Conservation (phyloP, 805 yeast genomes). For the Yarrowia sp. region DNA sequence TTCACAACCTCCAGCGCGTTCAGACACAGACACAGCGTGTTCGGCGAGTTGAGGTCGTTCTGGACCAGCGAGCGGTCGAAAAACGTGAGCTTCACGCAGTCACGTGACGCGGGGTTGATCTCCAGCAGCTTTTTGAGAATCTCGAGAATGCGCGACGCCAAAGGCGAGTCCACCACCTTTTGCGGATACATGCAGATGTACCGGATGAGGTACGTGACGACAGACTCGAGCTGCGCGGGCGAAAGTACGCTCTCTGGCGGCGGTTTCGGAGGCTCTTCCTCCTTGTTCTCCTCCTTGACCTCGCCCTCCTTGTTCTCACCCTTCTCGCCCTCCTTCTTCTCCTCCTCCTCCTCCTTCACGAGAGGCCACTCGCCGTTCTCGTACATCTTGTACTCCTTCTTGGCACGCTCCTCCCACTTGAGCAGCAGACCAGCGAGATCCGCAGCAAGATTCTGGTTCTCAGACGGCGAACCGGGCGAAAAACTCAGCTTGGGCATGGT, state of each 20-base stretch:
- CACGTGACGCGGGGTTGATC: slow-evolving; percentile 45
- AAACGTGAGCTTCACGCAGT: slow-evolving; percentile 66
- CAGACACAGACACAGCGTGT: slow-evolving; percentile 69
- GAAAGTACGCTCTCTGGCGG: slow-evolving; percentile 61
- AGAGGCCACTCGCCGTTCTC: slow-evolving; percentile 9
- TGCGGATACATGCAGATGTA: slow-evolving; percentile 84
- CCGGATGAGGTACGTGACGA: slow-evolving; percentile 82
- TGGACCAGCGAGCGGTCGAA: slow-evolving; percentile 84
- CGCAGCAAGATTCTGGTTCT: slow-evolving; percentile 80
- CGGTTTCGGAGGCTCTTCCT: slow-evolving; percentile 38
- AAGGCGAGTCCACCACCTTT: slow-evolving; percentile 76
- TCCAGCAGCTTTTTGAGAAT: slow-evolving; percentile 71
- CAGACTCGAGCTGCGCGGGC: slow-evolving; percentile 78
- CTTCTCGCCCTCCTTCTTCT: slow-evolving; percentile 28
- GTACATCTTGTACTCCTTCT: slow-evolving; percentile 30
- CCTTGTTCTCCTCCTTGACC: slow-evolving; percentile 32
- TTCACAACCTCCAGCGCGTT: slow-evolving; percentile 89
- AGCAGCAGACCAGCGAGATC: slow-evolving; percentile 84
- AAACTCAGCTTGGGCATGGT: slow-evolving; percentile 90
- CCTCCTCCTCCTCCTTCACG: slow-evolving; percentile 12
- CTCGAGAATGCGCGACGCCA: slow-evolving; percentile 79
- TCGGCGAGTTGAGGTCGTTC: slow-evolving; percentile 63
- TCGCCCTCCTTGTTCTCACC: slow-evolving; percentile 31
- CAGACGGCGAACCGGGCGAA: slow-evolving; percentile 70
- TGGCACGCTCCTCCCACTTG: slow-evolving; percentile 68